These are phyloP conservation scores for Zymoseptoria brevis DNA, from an alignment of 2,329 filamentous ascomycete species.

Conservation along the genomic window DNA sequence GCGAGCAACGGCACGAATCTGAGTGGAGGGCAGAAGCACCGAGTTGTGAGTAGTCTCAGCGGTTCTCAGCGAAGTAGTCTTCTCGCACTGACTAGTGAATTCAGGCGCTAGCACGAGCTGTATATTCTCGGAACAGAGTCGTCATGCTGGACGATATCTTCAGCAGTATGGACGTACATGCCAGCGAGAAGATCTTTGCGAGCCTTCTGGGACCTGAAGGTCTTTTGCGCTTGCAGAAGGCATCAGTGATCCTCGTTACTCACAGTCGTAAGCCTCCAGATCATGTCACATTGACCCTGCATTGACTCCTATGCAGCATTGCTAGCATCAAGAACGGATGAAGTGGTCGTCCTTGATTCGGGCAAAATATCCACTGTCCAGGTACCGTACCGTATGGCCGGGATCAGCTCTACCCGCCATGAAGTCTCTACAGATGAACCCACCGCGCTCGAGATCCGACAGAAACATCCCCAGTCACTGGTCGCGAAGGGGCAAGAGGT, in stretches of 20 bases:
- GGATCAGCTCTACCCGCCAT: too few species aligned
- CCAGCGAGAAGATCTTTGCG: constrained; percentile 42
- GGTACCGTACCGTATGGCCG: too few species aligned
- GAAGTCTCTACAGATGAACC: too few species aligned
- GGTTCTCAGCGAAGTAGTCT: too few species aligned
- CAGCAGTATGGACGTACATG: constrained; percentile 57
- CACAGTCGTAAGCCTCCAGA: constrained; percentile 32
- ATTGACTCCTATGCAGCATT: constrained; percentile 31
- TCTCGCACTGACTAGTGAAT: background rate
- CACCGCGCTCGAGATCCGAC: too few species aligned
- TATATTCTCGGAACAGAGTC: constrained; percentile 74
- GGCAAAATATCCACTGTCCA: too few species aligned
- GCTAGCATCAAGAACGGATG: too few species aligned
- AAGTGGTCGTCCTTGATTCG: too few species aligned
- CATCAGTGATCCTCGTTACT: constrained; percentile 35
- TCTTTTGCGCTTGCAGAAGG: constrained; percentile 34
- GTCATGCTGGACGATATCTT: constrained; percentile 78
- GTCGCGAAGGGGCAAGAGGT: too few species aligned
- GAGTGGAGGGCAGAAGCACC: constrained; percentile 47
- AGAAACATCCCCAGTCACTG: too few species aligned
- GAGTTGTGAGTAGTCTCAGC: constrained; percentile 14
- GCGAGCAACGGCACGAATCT: constrained; percentile 47
- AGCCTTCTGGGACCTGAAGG: constrained; percentile 41
- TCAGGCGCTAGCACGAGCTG: constrained; percentile 60
- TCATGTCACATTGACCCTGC: constrained; percentile 17